Percentiles rank a stretch among this genome's conserved stretches.
Evolutionary conservation across 495 filamentous ascomycete genomes (phyloP).

Genomic region (Lichina pygmaea): DNA sequence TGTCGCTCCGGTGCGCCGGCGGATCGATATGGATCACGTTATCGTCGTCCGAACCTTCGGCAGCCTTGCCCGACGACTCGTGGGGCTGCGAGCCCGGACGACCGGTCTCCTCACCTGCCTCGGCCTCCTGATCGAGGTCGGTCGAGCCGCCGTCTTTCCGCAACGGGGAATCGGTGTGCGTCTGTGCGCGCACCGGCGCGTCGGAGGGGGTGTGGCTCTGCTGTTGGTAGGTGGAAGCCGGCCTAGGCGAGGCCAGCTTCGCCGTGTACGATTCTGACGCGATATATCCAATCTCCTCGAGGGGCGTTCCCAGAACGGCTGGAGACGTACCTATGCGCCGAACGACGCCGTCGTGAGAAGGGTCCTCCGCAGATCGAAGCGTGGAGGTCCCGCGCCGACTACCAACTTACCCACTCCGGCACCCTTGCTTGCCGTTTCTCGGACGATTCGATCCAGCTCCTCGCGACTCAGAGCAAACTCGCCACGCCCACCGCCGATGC

Average conservation of each 20-base stretch:
- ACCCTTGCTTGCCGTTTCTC: conserved; percentile 35
- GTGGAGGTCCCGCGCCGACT: background rate
- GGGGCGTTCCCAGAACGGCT: conserved; percentile 31
- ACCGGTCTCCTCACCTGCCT: background rate
- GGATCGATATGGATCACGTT: conserved; percentile 55
- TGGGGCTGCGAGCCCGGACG: background rate
- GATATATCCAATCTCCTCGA: conserved; percentile 55
- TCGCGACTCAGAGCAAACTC: conserved; percentile 79
- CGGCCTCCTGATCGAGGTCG: conserved; percentile 8
- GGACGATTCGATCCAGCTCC: conserved; percentile 75
- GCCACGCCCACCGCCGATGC: conserved; percentile 32
- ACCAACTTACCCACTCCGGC: conserved; percentile 31
- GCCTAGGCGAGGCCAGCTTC: conserved; percentile 36
- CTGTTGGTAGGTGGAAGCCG: conserved; percentile 11
- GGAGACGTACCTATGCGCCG: conserved; percentile 19
- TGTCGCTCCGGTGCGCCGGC: conserved; percentile 31
- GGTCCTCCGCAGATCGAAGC: background rate
- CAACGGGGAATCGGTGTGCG: conserved; percentile 28
- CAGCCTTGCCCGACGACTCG: conserved; percentile 7
- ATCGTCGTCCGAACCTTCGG: conserved; percentile 22
- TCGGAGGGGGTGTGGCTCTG: background rate
- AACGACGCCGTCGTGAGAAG: background rate
- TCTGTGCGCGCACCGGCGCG: conserved; percentile 8
- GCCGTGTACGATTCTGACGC: conserved; percentile 55
- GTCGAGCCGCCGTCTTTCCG: conserved; percentile 24